phyloP scores from a whole-genome alignment of 805 yeast genomes.

The Pichia phayaonensis region DNA sequence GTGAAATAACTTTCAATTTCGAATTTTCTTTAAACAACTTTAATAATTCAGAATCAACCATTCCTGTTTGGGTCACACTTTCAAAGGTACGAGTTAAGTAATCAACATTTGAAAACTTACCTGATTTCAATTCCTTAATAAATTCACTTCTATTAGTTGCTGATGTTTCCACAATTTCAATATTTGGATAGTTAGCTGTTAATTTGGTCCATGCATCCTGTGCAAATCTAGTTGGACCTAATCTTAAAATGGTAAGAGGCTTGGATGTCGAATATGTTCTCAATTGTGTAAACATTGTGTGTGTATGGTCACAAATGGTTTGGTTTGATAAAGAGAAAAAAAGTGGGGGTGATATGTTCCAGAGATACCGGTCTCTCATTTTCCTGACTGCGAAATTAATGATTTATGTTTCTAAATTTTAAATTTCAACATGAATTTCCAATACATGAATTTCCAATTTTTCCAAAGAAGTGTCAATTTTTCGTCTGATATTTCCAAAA shows the following conservation, averaged over 20 bases:
- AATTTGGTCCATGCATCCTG: slow-evolving; percentile 53
- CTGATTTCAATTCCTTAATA: slow-evolving; percentile 29
- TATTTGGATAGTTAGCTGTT: slow-evolving; percentile 20
- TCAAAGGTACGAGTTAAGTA: slow-evolving; percentile 37
- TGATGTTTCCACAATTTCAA: slow-evolving; percentile 40
- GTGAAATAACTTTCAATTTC: slow-evolving; percentile 35
- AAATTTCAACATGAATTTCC: no score
- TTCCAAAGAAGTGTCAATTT: background rate
- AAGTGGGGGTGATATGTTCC: background rate
- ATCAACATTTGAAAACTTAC: slow-evolving; percentile 29
- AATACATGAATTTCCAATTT: no score
- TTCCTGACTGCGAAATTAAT: no score
- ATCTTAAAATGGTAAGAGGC: slow-evolving; percentile 55
- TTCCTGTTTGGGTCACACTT: slow-evolving; percentile 33
- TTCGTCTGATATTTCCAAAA: no score
- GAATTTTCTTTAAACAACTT: slow-evolving; percentile 26
- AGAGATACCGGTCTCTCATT: no score
- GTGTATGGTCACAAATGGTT: no score
- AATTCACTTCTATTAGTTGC: slow-evolving; percentile 36
- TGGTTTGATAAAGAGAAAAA: background rate
- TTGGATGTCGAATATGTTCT: background rate
- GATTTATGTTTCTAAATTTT: no score
- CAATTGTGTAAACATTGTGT: background rate
- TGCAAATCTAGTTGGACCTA: slow-evolving; percentile 57
- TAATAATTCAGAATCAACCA: slow-evolving; percentile 38